These are phyloP conservation scores for Crucibulum laeve DNA, from an alignment of 768 basidiomycete species.

Conservation along the genomic window DNA sequence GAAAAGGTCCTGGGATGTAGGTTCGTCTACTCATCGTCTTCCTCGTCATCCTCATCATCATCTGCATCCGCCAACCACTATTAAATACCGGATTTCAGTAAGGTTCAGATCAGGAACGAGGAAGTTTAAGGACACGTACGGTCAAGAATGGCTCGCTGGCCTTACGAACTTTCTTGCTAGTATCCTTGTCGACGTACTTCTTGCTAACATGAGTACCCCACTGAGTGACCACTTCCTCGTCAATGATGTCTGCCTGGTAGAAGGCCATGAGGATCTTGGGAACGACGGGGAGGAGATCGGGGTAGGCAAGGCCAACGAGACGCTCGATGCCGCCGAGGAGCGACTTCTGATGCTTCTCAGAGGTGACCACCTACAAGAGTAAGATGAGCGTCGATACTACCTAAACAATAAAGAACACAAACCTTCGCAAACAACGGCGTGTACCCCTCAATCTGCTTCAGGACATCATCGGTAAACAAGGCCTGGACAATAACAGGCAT, in stretches of 20 bases:
- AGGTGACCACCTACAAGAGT: constrained; percentile 65
- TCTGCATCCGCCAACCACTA: constrained; percentile 91
- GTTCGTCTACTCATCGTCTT: constrained; percentile 10
- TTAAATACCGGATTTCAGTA: constrained; percentile 6
- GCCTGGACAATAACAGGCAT: constrained; percentile 79
- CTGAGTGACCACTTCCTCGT: constrained; percentile 84
- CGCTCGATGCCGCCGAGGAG: constrained; percentile 93
- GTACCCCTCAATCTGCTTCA: constrained; percentile 62
- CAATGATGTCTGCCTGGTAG: constrained; percentile 89
- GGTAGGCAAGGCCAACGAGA: constrained; percentile 67
- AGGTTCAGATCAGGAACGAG: background rate
- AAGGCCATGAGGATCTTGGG: constrained; percentile 93
- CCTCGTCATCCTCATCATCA: constrained; percentile 64
- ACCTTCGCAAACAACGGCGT: constrained; percentile 76
- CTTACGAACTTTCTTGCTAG: constrained; percentile 93
- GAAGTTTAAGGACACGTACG: constrained; percentile 32
- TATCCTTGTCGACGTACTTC: constrained; percentile 95
- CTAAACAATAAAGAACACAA: constrained; percentile 12
- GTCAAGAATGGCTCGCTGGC: constrained; percentile 94
- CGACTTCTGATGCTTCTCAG: constrained; percentile 95
- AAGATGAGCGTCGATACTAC: constrained; percentile 2
- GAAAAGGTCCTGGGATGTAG: background rate
- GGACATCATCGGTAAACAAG: constrained; percentile 73
- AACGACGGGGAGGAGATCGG: constrained; percentile 64
- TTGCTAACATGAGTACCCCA: constrained; percentile 97